A percentile compares a stretch with the other conserved stretches of the same genome.
Conservation (phyloP, 208 protist genomes). For the Wallacemonas rigidus region DNA sequence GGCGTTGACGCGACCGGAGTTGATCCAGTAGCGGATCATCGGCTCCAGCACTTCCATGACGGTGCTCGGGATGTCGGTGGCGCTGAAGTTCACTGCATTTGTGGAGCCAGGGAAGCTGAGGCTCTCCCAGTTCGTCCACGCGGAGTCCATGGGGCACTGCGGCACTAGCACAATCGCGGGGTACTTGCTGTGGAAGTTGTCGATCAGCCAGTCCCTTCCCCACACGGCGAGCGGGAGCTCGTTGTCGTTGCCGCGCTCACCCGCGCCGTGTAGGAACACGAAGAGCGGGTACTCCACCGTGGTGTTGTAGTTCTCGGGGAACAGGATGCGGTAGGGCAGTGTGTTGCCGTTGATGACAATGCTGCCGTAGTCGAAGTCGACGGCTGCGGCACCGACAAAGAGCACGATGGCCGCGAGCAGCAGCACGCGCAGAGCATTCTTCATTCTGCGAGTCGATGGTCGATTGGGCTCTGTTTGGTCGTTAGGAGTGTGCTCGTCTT, state of each 20-base stretch:
- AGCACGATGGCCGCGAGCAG: background rate
- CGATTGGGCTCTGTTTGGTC: no score
- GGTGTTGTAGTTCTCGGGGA: slow-evolving; percentile 15
- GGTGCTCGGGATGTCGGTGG: slow-evolving; percentile 3
- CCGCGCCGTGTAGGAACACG: slow-evolving; percentile 6
- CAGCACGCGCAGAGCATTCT: slow-evolving; percentile 9
- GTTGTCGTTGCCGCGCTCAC: slow-evolving; percentile 14
- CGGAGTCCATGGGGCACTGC: background rate
- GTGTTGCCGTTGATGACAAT: background rate
- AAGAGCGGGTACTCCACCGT: background rate
- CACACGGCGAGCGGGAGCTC: background rate
- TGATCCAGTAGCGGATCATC: slow-evolving; percentile 15
- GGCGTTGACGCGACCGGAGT: slow-evolving; percentile 10
- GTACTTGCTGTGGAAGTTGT: slow-evolving; percentile 1
- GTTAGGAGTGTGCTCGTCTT: no score
- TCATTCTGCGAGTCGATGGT: background rate
- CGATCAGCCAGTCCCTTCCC: slow-evolving; percentile 10
- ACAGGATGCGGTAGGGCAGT: slow-evolving; percentile 13
- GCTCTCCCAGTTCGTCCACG: slow-evolving; percentile 8
- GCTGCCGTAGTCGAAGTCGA: background rate
- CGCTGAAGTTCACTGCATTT: background rate
- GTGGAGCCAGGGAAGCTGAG: background rate
- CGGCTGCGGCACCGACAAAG: background rate
- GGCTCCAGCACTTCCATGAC: slow-evolving; percentile 12
- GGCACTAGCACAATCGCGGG: slow-evolving; percentile 12